Conservation (phyloP, 2,329 filamentous ascomycete species). For the Trichoderma sp. region DNA sequence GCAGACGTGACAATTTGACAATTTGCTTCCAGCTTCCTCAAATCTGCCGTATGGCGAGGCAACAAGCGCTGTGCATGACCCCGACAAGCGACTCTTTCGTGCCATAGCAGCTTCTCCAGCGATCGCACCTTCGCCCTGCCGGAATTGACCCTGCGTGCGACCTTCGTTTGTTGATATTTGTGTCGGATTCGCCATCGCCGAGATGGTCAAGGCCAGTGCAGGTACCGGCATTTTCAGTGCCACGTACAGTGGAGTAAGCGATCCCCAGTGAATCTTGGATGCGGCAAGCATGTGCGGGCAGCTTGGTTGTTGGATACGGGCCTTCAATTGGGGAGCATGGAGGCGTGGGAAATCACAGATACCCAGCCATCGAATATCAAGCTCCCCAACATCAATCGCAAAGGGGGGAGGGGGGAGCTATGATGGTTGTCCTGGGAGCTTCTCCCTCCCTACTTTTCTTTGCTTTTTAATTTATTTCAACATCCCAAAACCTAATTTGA, state of each 20-base stretch:
- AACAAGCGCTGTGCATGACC: conserved; percentile 13
- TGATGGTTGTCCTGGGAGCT: not conserved
- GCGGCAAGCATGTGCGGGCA: not conserved
- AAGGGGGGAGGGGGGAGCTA: not conserved
- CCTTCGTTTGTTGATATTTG: conserved; percentile 11
- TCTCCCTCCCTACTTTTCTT: no score
- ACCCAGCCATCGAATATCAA: no score
- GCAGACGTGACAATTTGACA: conserved; percentile 33
- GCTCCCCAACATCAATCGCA: not conserved
- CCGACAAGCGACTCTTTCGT: not conserved
- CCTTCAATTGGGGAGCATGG: not conserved
- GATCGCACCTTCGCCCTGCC: not conserved
- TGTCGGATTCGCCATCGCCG: conserved; percentile 24
- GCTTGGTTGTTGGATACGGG: not conserved
- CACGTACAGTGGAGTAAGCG: conserved; percentile 65
- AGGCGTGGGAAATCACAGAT: not conserved
- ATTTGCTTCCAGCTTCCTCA: conserved; percentile 26
- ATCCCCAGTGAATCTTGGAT: not conserved
- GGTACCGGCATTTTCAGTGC: conserved; percentile 62
- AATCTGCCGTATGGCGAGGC: conserved; percentile 5
- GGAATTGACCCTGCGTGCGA: not conserved
- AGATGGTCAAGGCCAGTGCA: conserved; percentile 48
- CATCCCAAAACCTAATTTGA: not conserved
- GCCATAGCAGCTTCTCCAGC: not conserved
- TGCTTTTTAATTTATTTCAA: not conserved